Evolutionary conservation across 2,329 filamentous ascomycete species (phyloP).

Genomic region (Calonectria hawksworthii): DNA sequence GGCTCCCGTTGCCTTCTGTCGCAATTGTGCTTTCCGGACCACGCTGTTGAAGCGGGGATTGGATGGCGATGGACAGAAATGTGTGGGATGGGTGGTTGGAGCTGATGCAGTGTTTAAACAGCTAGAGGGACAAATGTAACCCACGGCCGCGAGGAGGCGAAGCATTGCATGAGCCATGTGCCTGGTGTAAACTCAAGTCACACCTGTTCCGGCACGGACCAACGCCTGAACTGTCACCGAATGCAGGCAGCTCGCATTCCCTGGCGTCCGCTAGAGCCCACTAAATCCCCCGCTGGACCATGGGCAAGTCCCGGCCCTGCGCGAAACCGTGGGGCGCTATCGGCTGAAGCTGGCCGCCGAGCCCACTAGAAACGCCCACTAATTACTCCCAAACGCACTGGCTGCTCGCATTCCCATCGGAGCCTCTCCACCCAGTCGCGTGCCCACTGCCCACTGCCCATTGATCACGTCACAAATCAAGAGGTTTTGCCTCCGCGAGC

Average conservation of each 20-base stretch:
- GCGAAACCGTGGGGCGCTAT: conserved; percentile 31
- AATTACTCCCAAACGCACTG: background rate
- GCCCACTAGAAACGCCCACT: conserved; percentile 7
- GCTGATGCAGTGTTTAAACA: conserved; percentile 9
- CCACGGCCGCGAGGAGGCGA: conserved; percentile 11
- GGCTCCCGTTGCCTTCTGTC: background rate
- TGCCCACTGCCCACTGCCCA: conserved; percentile 34
- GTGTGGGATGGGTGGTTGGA: background rate
- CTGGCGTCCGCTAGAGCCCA: conserved; percentile 11
- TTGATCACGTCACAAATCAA: conserved; percentile 4
- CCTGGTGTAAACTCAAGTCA: conserved; percentile 24
- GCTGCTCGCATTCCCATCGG: conserved; percentile 14
- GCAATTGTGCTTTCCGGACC: background rate
- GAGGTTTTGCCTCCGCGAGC: background rate
- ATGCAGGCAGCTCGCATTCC: conserved; percentile 5
- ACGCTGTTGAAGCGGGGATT: conserved; percentile 11
- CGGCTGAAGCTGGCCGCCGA: conserved; percentile 4
- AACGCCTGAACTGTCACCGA: conserved; percentile 7
- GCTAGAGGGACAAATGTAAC: background rate
- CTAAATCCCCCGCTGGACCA: conserved; percentile 12
- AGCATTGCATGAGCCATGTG: conserved; percentile 27
- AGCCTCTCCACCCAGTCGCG: conserved; percentile 34
- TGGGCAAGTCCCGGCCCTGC: conserved; percentile 29
- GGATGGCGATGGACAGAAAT: background rate
- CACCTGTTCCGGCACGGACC: conserved; percentile 20